Base-by-base conservation (phyloP, 2,329 filamentous ascomycete genomes). In the Akanthomyces lecanii region DNA sequence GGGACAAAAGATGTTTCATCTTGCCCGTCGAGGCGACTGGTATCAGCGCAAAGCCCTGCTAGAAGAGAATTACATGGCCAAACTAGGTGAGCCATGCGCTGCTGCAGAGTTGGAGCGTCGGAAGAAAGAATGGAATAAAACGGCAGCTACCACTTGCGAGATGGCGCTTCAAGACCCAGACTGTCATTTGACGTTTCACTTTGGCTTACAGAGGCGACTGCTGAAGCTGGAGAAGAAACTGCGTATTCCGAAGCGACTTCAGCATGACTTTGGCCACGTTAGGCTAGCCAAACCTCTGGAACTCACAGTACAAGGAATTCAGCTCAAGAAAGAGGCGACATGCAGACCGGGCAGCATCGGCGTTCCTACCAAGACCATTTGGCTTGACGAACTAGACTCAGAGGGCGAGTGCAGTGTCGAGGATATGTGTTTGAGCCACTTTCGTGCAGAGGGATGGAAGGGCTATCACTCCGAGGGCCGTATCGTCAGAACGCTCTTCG, bases 391-490 rank as follows among this genome's bases (percentile, higher is more conserved):
- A 68, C 75, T 82, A 5, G 88, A 89, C 71, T 82, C 79, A 10
- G 82, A 83, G 40, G 86, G 83, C 23, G 89, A 95, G 74, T 96
- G 93, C 74, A 89, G 86, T 60, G 95, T 99, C 14, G 95, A 99
- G 77, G 89, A 85, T 62, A 97, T 99, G 92, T 97, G 93, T 72
- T 81, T 99, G 44, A 92, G 88, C 51, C 85, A 89, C 78, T 98
- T 98, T 75, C 87, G 91, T 38, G 81, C 83, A 11, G 81, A 89
- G 59, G 94, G 93, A 2, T 98, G 92, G 89, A 97, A 97, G 74
- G 95, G 95, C 12, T 97, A 94, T 71, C 95, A 99, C 75, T 86
- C 89, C 21, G 95, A 99, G 79, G 92, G 92, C 40, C 91, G 93
- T 2, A 93, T 98, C 68, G 79, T 98, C 7, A 87, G 92, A n/a